Conservation (phyloP, 2,329 filamentous ascomycete genomes). For the Nemania sp. region DNA sequence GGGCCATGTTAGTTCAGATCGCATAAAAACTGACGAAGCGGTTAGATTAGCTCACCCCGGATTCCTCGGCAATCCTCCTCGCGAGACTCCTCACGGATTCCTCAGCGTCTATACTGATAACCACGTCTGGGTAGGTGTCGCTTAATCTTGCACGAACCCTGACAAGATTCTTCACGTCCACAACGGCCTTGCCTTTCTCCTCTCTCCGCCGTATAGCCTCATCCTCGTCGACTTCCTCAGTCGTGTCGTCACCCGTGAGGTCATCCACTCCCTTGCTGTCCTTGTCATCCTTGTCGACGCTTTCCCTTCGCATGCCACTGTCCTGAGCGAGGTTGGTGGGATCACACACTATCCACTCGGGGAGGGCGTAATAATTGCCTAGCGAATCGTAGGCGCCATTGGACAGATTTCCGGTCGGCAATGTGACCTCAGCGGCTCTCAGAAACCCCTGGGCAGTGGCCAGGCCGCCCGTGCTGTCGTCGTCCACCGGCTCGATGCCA, state of each 20-base stretch:
- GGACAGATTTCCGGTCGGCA: slow-evolving; percentile 72
- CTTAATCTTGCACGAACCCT: slow-evolving; percentile 66
- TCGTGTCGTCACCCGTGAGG: slow-evolving; percentile 34
- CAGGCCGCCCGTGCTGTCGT: slow-evolving; percentile 46
- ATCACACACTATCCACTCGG: slow-evolving; percentile 69
- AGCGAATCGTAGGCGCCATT: slow-evolving; percentile 73
- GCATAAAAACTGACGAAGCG: slow-evolving; percentile 11
- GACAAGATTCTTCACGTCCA: slow-evolving; percentile 57
- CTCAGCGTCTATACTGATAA: slow-evolving; percentile 57
- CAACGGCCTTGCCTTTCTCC: slow-evolving; percentile 63
- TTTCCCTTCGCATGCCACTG: slow-evolving; percentile 27
- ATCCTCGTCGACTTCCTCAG: slow-evolving; percentile 38
- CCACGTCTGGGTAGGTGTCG: slow-evolving; percentile 66
- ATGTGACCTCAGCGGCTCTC: slow-evolving; percentile 73
- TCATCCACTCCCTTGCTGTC: slow-evolving; percentile 34
- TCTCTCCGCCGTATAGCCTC: slow-evolving; percentile 49
- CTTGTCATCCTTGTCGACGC: slow-evolving; percentile 20
- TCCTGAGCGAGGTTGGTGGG: slow-evolving; percentile 58
- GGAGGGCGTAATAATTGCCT: slow-evolving; percentile 70
- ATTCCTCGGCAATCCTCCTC: slow-evolving; percentile 64
- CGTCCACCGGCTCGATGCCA: slow-evolving; percentile 31
- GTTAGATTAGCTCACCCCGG: slow-evolving; percentile 59
- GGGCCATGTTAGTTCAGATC: slow-evolving; percentile 6
- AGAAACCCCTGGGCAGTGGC: slow-evolving; percentile 79
- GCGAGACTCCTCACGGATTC: slow-evolving; percentile 68